Evolutionary conservation across 345 rosid genomes (phyloP).

Genomic region (Jatropha curcas): DNA sequence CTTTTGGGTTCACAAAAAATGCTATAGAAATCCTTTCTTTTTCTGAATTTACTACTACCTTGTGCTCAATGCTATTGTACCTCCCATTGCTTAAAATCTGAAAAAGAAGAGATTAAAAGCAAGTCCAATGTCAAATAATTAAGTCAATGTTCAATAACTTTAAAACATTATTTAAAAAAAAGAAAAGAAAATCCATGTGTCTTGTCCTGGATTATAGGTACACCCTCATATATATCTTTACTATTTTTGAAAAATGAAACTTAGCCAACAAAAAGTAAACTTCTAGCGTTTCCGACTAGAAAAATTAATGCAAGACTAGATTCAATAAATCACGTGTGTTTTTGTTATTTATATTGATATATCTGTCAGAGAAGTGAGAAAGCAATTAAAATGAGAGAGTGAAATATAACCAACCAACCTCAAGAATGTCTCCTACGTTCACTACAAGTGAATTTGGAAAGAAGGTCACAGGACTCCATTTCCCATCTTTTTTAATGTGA

Average conservation of each 20-base stretch:
- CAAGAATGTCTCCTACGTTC: conserved; percentile 30
- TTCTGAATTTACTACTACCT: conserved; percentile 21
- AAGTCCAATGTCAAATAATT: no score
- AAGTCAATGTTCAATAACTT: no score
- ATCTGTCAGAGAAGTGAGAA: no score
- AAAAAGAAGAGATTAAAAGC: background rate
- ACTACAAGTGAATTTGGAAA: conserved; percentile 22
- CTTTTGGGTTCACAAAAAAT: conserved; percentile 28
- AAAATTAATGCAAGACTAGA: background rate
- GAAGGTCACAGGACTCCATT: conserved; percentile 25
- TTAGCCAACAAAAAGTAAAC: background rate
- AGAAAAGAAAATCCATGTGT: no score
- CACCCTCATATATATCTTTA: no score
- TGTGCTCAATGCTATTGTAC: conserved; percentile 39
- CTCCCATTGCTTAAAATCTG: conserved; percentile 38
- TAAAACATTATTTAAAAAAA: background rate
- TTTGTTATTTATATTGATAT: no score
- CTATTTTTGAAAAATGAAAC: background rate
- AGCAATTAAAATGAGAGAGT: no score
- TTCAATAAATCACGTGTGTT: background rate
- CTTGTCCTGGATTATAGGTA: no score
- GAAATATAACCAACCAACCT: conserved; percentile 12
- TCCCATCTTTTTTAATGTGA: conserved; percentile 19
- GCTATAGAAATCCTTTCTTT: conserved; percentile 27
- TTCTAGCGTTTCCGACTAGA: background rate